Evolutionary conservation across 805 yeast genomes (phyloP), one percentile per base, ranked within the genome.

Genomic region (Candida nitratophila): DNA sequence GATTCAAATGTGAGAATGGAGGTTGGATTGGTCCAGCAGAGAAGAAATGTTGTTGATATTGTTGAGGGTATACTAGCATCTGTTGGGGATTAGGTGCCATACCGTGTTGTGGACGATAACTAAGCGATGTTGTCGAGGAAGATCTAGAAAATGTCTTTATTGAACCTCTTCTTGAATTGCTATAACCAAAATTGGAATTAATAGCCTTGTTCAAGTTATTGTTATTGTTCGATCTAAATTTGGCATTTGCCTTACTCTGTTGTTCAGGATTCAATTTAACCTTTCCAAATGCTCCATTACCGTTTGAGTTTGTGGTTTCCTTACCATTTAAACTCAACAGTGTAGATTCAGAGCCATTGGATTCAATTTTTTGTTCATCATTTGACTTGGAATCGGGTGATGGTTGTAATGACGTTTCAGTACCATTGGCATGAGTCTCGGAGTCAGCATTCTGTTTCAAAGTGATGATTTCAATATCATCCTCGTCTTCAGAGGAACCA

Each of bases 71-170:
- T n/a, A n/a, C 35, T 17, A 32, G 7, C 16, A 32, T n/a, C 16
- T 11, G 21, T 34, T 19, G 22, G 19, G 9, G 26, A 4, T 19
- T 20, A 16, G 21, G 26, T 20, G 19, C 5, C 7, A 24, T 36
- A 19, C 16, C 6, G 10, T 24, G 27, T 24, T 35, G 27, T 36
- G 30, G 30, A 8, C 19, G 16, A 22, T 47, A 48, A 34, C 40
- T 44, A 34, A 50, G 44, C 1, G 53, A 50, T n/a, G 43, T 43
- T 26, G 43, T 41, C 4, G 53, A 50, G 0, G 55, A 52, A 12
- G 53, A 43, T 15, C 53, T 37, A 11, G 55, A 50, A 32, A 45
- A 47, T 19, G 36, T 44, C 17, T 44, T 43, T 4, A 32, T n/a
- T 16, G 35, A 17, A 32, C 8, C 8, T 32, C 20, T 37, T 43